Base-by-base conservation (phyloP, 495 filamentous ascomycete genomes). In the Clohesyomyces aquaticus region DNA sequence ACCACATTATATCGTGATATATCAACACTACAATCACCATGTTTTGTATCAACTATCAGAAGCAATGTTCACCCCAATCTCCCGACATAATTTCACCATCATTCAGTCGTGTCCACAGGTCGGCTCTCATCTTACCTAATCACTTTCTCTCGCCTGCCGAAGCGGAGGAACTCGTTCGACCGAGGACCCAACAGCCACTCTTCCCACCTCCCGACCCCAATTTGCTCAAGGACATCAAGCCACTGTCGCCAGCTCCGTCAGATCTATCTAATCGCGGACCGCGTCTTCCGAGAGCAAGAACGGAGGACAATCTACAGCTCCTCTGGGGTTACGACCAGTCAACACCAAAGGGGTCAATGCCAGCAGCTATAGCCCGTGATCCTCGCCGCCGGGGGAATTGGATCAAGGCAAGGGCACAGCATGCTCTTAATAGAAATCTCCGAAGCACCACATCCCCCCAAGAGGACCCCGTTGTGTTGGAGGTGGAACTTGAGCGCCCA, bases 361-460 rank as follows among this genome's bases (percentile, higher is more conserved):
- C 57, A n/a, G 14, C 42, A 1, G 42, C 66, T 16, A 38, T 59
- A 6, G 49, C 53, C 4, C 22, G 38, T 14, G 53, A 69, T 50
- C 28, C 50, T 8, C 56, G 42, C 27, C 48, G 55, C 18, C 50
- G 50, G 6, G 38, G 46, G 1, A 22, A 26, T 29, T 65, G 49
- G 51, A n/a, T 61, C 18, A 64, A 68, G 43, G 65, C 66, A 11
- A 55, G 66, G 21, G 66, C 57, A 23, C 61, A 65, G 16, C 62
- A 69, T 43, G 41, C 58, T 19, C 58, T 35, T 19, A 52, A 70
- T 43, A 18, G 53, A n/a, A 57, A 51, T 10, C 29, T 25, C 25
- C 21, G n/a, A 22, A 26, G 28, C 54, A 11, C 43, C n/a, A 6
- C 19, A 22, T 28, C 2, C 26, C 10, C 19, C 23, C 26, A 47